These are phyloP conservation scores for Fusarium tanahbumbuense DNA, from an alignment of 2,329 filamentous ascomycete genomes.

Conservation along the genomic window DNA sequence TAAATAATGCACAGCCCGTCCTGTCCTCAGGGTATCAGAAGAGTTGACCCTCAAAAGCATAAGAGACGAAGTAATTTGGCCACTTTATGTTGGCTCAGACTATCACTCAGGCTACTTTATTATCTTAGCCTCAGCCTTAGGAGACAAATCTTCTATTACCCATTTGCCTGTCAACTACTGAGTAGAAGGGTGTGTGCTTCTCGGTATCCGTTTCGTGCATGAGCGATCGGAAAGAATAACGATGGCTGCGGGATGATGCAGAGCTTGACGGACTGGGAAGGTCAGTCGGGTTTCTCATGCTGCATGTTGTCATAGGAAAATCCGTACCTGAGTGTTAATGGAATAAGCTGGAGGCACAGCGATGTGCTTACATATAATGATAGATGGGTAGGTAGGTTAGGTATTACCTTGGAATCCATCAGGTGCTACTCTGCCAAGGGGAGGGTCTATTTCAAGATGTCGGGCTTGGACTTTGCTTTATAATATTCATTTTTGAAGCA, in stretches of 20 bases:
- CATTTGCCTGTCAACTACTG: neutral
- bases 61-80: neutral
- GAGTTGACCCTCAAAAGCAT: neutral
- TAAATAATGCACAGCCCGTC: neutral
- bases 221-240: conserved; percentile 1
- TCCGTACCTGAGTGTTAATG: neutral
- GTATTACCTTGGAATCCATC: neutral
- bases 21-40: neutral
- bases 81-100: neutral
- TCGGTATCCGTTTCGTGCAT: conserved; percentile 1
- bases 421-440: neutral
- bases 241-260: conserved; percentile 11
- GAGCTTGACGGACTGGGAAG: neutral
- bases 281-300: neutral
- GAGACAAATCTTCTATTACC: neutral
- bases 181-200: conserved; percentile 11
- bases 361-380: conserved; percentile 7
- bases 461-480: neutral
- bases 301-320: neutral
- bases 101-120: neutral
- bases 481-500: neutral
- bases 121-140: neutral
- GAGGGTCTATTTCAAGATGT: neutral
- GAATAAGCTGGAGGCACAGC: neutral
- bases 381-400: neutral